Evolutionary conservation across 805 yeast species (phyloP).

Genomic region (Blastobotrys terrestris): DNA sequence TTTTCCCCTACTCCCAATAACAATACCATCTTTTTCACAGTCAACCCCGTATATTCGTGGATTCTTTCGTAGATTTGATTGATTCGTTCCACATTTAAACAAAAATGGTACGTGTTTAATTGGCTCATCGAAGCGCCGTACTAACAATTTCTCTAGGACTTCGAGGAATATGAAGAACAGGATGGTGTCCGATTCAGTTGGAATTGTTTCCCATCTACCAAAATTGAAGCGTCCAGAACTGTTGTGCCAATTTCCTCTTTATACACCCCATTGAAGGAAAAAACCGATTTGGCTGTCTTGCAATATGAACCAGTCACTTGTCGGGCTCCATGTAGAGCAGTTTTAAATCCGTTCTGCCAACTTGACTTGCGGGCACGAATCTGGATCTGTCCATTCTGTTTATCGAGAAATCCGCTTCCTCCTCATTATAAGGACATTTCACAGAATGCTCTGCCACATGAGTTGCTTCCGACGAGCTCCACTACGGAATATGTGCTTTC

Average conservation of each 20-base stretch:
- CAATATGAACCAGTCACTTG: conserved; percentile 83
- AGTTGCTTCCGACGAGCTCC: conserved; percentile 59
- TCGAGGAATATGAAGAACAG: conserved; percentile 53
- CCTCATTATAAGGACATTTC: conserved; percentile 76
- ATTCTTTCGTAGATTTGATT: too few relatives aligned
- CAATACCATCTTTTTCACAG: too few relatives aligned
- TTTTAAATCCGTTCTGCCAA: conserved; percentile 72
- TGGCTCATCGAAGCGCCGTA: background rate
- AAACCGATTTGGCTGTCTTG: conserved; percentile 70
- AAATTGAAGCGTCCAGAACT: conserved; percentile 82
- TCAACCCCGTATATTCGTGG: too few relatives aligned
- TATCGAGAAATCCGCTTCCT: conserved; percentile 72
- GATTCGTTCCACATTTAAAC: background rate
- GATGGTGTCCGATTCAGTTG: conserved; percentile 71
- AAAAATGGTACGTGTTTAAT: conserved; percentile 8
- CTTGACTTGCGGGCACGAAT: conserved; percentile 68
- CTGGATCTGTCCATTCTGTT: conserved; percentile 87
- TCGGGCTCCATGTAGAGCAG: conserved; percentile 73
- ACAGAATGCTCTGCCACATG: conserved; percentile 78
- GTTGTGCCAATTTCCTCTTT: conserved; percentile 92
- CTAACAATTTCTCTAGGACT: conserved; percentile 33
- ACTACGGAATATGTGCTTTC: conserved; percentile 82
- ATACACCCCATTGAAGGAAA: conserved; percentile 86
- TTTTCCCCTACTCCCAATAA: too few relatives aligned
- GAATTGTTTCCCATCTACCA: conserved; percentile 85